Percentiles rank a stretch among this genome's conserved stretches.
These are phyloP conservation scores for Rutstroemia sp. DNA, from an alignment of 2,329 filamentous ascomycete genomes.

Conservation along the genomic window DNA sequence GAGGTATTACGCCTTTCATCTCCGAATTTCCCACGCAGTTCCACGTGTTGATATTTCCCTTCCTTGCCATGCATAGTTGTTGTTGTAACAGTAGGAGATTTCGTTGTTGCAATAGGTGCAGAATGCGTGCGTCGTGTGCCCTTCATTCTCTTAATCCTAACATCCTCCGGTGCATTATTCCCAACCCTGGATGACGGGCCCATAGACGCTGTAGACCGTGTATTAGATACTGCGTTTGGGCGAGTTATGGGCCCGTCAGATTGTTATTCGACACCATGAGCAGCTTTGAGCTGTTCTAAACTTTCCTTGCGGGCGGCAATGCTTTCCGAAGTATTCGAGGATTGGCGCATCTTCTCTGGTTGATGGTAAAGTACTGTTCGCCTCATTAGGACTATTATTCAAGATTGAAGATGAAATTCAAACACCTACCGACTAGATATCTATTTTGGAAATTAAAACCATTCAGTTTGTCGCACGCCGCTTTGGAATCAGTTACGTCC, in stretches of 20 bases:
- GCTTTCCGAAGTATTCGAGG: conserved; percentile 71
- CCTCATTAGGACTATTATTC: conserved; percentile 7
- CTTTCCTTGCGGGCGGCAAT: conserved; percentile 90
- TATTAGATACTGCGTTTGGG: conserved; percentile 8
- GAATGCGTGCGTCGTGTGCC: not conserved
- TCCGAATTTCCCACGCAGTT: not conserved
- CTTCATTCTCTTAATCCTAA: conserved; percentile 8
- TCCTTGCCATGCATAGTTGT: conserved; percentile 5
- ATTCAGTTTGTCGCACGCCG: conserved; percentile 98
- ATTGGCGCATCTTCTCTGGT: conserved; percentile 45
- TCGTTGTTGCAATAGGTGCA: conserved; percentile 1
- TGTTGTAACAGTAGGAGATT: not conserved
- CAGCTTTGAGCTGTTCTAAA: conserved; percentile 95
- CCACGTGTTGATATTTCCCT: conserved; percentile 4
- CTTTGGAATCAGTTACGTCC: conserved; percentile 97
- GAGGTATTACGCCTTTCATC: conserved; percentile 8
- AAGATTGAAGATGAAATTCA: not conserved
- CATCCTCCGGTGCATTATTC: conserved; percentile 1
- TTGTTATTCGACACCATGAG: conserved; percentile 98
- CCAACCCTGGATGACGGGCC: conserved; percentile 19
- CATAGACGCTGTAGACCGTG: conserved; percentile 10
- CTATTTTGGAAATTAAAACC: conserved; percentile 99
- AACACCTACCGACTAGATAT: conserved; percentile 84
- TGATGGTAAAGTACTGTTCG: conserved; percentile 63
- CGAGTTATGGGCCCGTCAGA: conserved; percentile 48